These are phyloP conservation scores for Coemansia sp. DNA, from an alignment of 192 early-diverging fungal genomes.

Conservation along the genomic window DNA sequence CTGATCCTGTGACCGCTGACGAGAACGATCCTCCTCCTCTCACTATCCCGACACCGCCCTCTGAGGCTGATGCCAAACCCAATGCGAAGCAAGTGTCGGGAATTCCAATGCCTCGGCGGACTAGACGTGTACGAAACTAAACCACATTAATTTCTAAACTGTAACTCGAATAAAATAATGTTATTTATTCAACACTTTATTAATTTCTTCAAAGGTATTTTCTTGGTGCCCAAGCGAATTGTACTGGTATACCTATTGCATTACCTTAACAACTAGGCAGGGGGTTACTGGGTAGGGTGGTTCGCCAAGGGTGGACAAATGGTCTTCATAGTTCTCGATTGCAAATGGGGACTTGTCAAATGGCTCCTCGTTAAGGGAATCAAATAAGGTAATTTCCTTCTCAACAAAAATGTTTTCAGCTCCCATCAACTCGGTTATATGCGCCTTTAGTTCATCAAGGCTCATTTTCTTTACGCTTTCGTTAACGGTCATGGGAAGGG, in stretches of 20 bases:
- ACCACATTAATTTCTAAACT: background rate
- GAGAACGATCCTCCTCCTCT: background rate
- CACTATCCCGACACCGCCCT: background rate
- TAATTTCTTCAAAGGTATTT: too few species aligned
- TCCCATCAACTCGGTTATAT: background rate
- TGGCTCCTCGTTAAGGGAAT: background rate
- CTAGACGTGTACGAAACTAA: slow-evolving; percentile 27
- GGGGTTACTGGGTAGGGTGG: background rate
- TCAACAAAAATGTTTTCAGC: background rate
- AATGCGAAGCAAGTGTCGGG: slow-evolving; percentile 7
- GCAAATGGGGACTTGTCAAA: background rate
- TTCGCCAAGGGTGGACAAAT: background rate
- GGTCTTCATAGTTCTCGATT: background rate
- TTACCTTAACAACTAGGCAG: background rate
- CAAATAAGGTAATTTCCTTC: background rate
- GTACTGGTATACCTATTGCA: too few species aligned
- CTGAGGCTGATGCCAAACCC: background rate
- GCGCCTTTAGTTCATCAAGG: background rate
- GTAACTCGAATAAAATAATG: background rate
- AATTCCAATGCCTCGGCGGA: slow-evolving; percentile 24
- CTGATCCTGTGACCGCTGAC: background rate
- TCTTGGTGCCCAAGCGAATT: too few species aligned
- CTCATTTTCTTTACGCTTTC: background rate
- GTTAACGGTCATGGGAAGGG: background rate
- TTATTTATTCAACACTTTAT: background rate